Percentiles rank a stretch among this genome's conserved stretches.
phyloP scores from a whole-genome alignment of 257 asterid genomes.

The Leonotis leonurus region DNA sequence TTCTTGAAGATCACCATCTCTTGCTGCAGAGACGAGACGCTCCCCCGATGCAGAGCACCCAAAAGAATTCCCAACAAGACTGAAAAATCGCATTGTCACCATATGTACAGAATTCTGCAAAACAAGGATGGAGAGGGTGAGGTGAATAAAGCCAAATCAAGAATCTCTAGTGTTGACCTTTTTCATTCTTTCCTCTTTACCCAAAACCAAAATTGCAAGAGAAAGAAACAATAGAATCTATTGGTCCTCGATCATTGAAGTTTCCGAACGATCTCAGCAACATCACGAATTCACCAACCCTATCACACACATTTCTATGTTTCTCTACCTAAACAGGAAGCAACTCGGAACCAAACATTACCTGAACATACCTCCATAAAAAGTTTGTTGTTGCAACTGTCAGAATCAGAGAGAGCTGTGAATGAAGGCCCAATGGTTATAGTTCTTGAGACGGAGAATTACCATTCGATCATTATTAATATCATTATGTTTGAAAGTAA shows the following conservation, averaged over 20 bases:
- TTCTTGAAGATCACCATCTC: conserved; percentile 92
- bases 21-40: conserved; percentile 83
- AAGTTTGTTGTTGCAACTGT: conserved; percentile 23
- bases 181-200: background rate
- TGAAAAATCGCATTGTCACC: conserved; percentile 56
- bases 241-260: background rate
- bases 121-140: background rate
- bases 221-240: background rate
- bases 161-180: background rate
- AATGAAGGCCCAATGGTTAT: conserved; percentile 17
- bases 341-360: conserved; percentile 31
- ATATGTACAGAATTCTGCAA: conserved; percentile 17
- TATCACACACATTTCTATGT: conserved; percentile 18
- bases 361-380: conserved; percentile 24
- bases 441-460: conserved; percentile 4
- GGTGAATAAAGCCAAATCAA: background rate
- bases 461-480: conserved; percentile 29
- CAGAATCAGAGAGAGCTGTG: conserved; percentile 23
- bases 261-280: background rate
- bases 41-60: conserved; percentile 95
- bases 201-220: background rate
- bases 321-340: conserved; percentile 39
- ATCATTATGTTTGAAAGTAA: conserved; percentile 2
- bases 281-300: conserved; percentile 17
- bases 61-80: conserved; percentile 79